Evolutionary conservation across 345 rosid species (phyloP).

Genomic region (Laguncularia racemosa): DNA sequence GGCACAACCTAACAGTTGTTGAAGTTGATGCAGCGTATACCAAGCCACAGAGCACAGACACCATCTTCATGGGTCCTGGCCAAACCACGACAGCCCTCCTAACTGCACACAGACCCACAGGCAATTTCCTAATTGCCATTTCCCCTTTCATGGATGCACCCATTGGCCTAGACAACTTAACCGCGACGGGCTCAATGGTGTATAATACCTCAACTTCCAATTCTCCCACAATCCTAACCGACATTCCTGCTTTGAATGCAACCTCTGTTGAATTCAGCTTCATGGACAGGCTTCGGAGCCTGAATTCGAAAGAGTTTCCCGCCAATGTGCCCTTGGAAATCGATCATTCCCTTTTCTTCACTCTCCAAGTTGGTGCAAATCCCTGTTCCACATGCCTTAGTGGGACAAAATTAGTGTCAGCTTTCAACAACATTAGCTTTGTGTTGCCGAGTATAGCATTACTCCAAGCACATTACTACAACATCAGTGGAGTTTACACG

Average conservation of each 20-base stretch:
- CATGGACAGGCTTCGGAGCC: conserved; percentile 40
- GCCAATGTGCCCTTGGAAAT: conserved; percentile 43
- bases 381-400: conserved; percentile 58
- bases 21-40: conserved; percentile 64
- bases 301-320: conserved; percentile 44
- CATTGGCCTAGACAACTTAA: conserved; percentile 47
- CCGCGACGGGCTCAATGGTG: conserved; percentile 32
- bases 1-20: conserved; percentile 53
- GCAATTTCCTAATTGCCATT: conserved; percentile 46
- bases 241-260: conserved; percentile 50
- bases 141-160: conserved; percentile 79
- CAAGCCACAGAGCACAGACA: conserved; percentile 46
- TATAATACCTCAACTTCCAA: conserved; percentile 33
- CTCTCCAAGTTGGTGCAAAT: conserved; percentile 50
- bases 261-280: conserved; percentile 32
- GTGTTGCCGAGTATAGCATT: conserved; percentile 50
- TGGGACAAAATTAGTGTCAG: conserved; percentile 33
- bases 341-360: conserved; percentile 46
- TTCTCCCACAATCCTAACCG: conserved; percentile 27
- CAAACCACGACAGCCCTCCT: conserved; percentile 74
- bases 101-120: conserved; percentile 26
- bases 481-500: conserved; percentile 52
- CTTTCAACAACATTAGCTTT: conserved; percentile 51
- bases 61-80: conserved; percentile 58
- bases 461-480: conserved; percentile 63